phyloP scores from a whole-genome alignment of 371 early-diverging fungal genomes.

The Syncephalastrum contaminatum region DNA sequence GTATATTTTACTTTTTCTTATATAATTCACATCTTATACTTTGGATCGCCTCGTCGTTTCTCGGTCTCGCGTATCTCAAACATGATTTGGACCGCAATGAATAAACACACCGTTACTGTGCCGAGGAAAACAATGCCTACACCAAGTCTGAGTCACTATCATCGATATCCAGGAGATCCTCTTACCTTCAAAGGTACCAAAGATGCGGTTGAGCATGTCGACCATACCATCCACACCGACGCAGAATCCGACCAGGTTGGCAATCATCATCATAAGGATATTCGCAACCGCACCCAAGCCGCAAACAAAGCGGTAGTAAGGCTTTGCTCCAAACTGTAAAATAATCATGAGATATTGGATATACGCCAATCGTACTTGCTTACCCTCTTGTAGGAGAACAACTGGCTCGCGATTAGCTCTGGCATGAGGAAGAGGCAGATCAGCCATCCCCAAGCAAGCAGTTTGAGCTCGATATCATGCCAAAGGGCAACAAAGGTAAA shows the following conservation, averaged over 20 bases:
- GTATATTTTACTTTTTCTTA: too few species aligned
- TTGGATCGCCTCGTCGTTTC: constrained; percentile 52
- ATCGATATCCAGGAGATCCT: not conserved
- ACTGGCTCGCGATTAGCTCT: constrained; percentile 65
- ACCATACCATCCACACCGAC: constrained; percentile 85
- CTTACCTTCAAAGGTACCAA: constrained; percentile 44
- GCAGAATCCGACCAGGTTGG: constrained; percentile 93
- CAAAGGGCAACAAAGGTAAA: constrained; percentile 96
- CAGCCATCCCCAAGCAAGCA: constrained; percentile 95
- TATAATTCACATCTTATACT: constrained; percentile 36
- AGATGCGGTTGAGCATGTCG: constrained; percentile 55
- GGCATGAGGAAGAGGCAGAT: constrained; percentile 85
- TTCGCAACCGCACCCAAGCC: constrained; percentile 84
- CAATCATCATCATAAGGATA: constrained; percentile 91
- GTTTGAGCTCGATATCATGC: constrained; percentile 85
- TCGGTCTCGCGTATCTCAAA: constrained; percentile 82
- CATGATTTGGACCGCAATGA: constrained; percentile 77
- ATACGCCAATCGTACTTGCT: not conserved
- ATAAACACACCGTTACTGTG: constrained; percentile 54
- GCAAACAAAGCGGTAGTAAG: constrained; percentile 78
- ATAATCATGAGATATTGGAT: not conserved
- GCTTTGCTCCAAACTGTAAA: constrained; percentile 56
- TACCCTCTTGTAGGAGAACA: constrained; percentile 61
- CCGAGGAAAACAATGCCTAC: constrained; percentile 51
- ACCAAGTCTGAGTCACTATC: not conserved